phyloP scores from a whole-genome alignment of 305 asterid species.

The Fraxinus greggii region DNA sequence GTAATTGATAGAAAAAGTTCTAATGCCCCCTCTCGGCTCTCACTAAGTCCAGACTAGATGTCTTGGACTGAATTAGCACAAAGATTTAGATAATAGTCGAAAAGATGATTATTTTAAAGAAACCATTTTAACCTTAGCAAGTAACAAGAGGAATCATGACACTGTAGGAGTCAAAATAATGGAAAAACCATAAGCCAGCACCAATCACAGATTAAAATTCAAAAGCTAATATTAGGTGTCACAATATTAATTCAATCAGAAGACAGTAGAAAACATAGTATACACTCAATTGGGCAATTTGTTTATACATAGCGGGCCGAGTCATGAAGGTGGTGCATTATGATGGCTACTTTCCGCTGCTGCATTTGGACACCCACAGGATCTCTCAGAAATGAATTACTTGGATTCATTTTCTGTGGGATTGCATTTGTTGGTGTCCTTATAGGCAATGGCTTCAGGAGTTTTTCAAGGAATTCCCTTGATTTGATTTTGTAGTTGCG shows the following conservation, averaged over 20 bases:
- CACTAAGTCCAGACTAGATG: neutral
- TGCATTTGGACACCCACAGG: neutral
- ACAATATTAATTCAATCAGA: neutral
- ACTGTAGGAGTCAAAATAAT: neutral
- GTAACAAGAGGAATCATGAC: neutral
- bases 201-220: neutral
- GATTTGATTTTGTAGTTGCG: neutral
- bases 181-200: neutral
- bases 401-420: neutral
- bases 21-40: neutral
- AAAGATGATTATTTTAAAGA: neutral
- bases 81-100: neutral
- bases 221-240: neutral
- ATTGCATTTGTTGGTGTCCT: neutral
- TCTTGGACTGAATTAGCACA: neutral
- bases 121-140: neutral
- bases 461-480: neutral
- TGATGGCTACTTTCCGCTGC: neutral
- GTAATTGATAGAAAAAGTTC: neutral
- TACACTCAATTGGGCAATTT: neutral
- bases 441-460: neutral
- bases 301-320: neutral
- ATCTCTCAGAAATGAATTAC: neutral
- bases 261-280: neutral
- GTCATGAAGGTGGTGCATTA: neutral